Evolutionary conservation across 140 eudicot species (phyloP).

Genomic region (Ambrosia hybrid): DNA sequence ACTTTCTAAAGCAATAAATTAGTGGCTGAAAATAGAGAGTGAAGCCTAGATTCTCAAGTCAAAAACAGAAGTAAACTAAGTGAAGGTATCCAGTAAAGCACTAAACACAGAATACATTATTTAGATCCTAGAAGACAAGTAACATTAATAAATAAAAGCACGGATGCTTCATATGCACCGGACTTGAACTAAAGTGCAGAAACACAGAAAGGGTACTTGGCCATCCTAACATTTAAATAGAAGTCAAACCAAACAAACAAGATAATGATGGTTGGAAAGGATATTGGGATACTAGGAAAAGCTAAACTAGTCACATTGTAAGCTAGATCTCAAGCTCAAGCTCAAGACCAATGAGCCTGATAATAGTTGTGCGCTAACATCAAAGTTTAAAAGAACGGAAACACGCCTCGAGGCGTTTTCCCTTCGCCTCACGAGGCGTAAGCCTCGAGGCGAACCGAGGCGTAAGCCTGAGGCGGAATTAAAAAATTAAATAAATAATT

Average conservation of each 20-base stretch:
- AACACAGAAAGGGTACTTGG: neutral
- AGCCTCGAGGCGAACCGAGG: no score
- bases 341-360: conserved; percentile 12
- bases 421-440: no score
- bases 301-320: neutral
- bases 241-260: conserved; percentile 8
- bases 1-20: no score
- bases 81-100: conserved; percentile 3
- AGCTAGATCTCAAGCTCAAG: conserved; percentile 20
- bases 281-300: neutral
- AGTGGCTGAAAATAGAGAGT: neutral
- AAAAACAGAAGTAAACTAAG: neutral
- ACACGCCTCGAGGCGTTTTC: no score
- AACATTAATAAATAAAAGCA: neutral
- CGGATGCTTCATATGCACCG: no score
- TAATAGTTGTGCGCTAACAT: conserved; percentile 1
- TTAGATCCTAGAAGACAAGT: conserved; percentile 12
- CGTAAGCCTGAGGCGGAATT: no score
- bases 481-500: no score
- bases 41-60: neutral
- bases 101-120: conserved; percentile 4
- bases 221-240: conserved; percentile 1
- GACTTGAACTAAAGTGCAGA: neutral
- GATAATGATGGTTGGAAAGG: neutral
- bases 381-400: no score